Base-by-base conservation (phyloP, 768 basidiomycete species). In the Asterophora lycoperdoides region DNA sequence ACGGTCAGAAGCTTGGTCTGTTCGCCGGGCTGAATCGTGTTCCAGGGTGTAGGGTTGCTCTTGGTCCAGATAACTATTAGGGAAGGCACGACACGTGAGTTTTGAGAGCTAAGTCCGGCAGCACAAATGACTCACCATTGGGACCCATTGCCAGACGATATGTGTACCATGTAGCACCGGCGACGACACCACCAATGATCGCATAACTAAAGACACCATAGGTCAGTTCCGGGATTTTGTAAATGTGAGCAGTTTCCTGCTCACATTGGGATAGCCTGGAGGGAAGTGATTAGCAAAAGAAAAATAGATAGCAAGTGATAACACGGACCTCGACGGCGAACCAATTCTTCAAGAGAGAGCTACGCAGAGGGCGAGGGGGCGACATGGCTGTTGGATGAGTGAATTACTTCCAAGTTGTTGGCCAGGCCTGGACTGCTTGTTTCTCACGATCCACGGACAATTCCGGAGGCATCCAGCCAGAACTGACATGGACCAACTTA, bases 21-120 rank as follows among this genome's bases (percentile, higher is more conserved):
- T 67, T 93, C 82, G 60, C 84, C 75, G 33, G 76, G 82, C 64
- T 87, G 76, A 63, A 93, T 77, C 48, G 79, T 76, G 68, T 89
- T 89, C 88, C 89, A 93, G n/a, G 92, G 92, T 17, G 83, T 83
- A 30, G 90, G 90, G 75, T 94, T 93, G 64, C 38, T 78, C 58
- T 78, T 78, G 47, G 77, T 76, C 77, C 78, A 79, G 54, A 77
- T 61, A 43, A 78, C 78, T 79, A 20, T 47, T n/a, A 45, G 19
- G n/a, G 18, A 15, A 28, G 40, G 8, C 36, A 8, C 1, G 11
- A 14, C 23, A 10, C 10, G 43, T 43, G 28, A 49, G 51, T 18
- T 30, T 39, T 17, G 33, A 29, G 34, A 23, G 34, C 35, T 14
- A 35, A 15, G 42, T 20, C 30, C 32, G 11, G 37, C 33, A 26